Base-by-base conservation (phyloP, 805 yeast genomes). In the Suhomyces faveliae region DNA sequence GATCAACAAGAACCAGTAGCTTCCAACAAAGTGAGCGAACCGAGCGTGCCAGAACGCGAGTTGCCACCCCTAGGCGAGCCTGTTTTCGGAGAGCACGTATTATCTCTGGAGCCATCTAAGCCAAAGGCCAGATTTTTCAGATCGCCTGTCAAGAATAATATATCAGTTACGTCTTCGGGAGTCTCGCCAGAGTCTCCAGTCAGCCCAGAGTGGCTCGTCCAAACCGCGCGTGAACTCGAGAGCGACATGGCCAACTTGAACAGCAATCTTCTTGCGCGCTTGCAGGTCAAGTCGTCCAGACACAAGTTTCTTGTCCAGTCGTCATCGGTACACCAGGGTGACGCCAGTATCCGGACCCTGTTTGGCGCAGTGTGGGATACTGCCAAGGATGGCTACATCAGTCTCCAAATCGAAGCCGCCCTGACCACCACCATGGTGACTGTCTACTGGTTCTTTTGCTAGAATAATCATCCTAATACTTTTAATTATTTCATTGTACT, bases 331-430 rank as follows among this genome's bases (percentile, higher is more conserved):
- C 57, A 56, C 9, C 48, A 52, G 10, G 52, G 54, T 1, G 58
- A 64, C 17, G 47, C 64, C 37, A 42, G 42, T 9, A 53, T 75
- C 15, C 53, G 63, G 2, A 65, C 75, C 8, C 62, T 70, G 4
- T 67, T 80, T 42, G 85, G 84, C 9, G 76, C 84, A 0, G 65
- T 75, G 4, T 83, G 87, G 87, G 82, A 82, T 51, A 58, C 67
- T 7, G 63, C 66, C 10, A 79, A 70, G 40, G 89, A 84, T 60
- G 88, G 87, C 2, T 64, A 71, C 27, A 63, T 75, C 10, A 70
- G 70, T 20, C 47, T 76, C 17, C 65, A 64, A 43, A 48, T 73
- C 7, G 35, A 8, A 53, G 37, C 5, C 40, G 21, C 29, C 11
- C 15, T 19, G 20, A 25, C 33, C 7, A 37, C 40, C 12, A 33